Evolutionary conservation across 148 eudicot species (phyloP), one percentile per base, ranked within the genome.

Genomic region (Polygonum maritimum): DNA sequence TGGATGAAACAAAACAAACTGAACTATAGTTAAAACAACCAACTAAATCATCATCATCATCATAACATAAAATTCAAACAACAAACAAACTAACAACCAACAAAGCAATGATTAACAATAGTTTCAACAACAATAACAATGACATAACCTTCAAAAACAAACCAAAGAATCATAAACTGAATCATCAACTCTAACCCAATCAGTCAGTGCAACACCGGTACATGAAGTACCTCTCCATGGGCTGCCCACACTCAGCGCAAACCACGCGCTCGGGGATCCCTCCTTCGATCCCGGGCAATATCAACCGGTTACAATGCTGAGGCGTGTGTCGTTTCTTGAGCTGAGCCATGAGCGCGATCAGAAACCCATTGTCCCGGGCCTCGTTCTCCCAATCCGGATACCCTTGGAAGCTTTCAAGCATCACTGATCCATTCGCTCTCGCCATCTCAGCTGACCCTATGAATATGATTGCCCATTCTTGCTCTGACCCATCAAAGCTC

Each of bases 141-240:
- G 14, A 8, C 35, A 15, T 36, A 36, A 67, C 18, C n/a, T 73
- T 26, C 3, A 73, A 22, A 22, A 31, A n/a, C n/a, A 73, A 70
- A 16, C 8, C 49, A 40, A 13, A 70, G 31, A 18, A 73, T 15
- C 19, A 35, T 16, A 67, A 48, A 35, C 38, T 48, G 65, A 47
- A 12, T 48, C 54, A 8, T 6, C 47, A 44, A 7, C 9, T 7
- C 47, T 44, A 44, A 44, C 6, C 47, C 47, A 44, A n/a, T 82
- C 78, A 91, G 49, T 94, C 98, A 18, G 83, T 86, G 86, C 97
- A 94, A 81, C 98, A 94, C 6, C 97, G 94, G 45, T 91, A 94
- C 98, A 91, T 94, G 74, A 84, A 86, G 84, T 79, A 94, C 88
- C 88, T 91, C 88, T 94, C 97, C 97, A 94, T 94, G 2, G 90